A percentile compares a stretch with the other conserved stretches of the same genome.
Evolutionary conservation across 148 eudicot genomes (phyloP).

Genomic region (Suaeda aralocaspica): DNA sequence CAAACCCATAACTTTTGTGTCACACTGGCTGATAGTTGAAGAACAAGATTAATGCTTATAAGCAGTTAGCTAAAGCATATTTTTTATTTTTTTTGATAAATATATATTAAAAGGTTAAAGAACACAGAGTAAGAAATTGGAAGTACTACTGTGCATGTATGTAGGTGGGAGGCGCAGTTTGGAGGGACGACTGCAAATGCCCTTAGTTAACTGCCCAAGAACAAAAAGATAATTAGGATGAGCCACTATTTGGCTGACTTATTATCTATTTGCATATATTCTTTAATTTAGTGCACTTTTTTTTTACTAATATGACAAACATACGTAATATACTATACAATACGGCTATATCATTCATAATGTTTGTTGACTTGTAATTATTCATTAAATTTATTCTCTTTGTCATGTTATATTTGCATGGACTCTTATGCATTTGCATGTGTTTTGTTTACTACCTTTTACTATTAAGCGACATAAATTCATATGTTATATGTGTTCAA

Average conservation of each 20-base stretch:
- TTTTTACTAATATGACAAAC: no score
- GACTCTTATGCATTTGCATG: constrained; percentile 12
- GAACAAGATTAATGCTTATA: no score
- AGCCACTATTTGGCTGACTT: constrained; percentile 18
- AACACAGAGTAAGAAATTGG: no score
- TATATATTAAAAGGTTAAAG: no score
- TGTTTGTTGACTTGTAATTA: background rate
- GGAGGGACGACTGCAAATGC: constrained; percentile 10
- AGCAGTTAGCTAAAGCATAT: no score
- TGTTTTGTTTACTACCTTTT: background rate
- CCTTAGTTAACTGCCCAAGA: constrained; percentile 30
- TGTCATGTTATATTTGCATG: background rate
- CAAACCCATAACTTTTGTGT: no score
- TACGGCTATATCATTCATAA: background rate
- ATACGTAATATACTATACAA: no score
- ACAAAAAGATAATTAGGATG: background rate
- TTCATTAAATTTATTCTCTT: background rate
- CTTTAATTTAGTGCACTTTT: no score
- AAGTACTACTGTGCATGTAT: no score
- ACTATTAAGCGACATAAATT: background rate
- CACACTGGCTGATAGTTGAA: no score
- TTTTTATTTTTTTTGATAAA: no score
- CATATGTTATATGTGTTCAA: background rate
- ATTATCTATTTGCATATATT: constrained; percentile 9
- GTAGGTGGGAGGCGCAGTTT: constrained; percentile 15